These are phyloP conservation scores for Ophiostoma ips DNA, from an alignment of 2,329 filamentous ascomycete species.

Conservation along the genomic window DNA sequence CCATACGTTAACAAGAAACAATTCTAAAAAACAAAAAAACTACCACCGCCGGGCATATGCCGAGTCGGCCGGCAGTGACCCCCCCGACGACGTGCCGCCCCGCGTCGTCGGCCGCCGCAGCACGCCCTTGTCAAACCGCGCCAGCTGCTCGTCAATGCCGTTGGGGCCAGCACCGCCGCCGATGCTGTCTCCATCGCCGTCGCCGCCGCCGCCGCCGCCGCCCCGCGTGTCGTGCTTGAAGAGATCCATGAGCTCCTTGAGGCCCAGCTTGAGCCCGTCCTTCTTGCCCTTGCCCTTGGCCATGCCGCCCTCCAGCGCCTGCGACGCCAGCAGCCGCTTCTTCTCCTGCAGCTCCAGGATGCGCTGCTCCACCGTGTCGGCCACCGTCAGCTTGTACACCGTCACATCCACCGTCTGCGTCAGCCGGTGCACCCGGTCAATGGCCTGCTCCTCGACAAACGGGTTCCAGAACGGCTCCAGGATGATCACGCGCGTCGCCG, in stretches of 20 bases:
- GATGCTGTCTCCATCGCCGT: not conserved
- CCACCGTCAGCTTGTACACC: constrained; percentile 87
- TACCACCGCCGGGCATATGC: constrained; percentile 12
- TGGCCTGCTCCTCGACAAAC: constrained; percentile 97
- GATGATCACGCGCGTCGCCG: constrained; percentile 84
- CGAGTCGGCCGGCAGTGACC: not conserved
- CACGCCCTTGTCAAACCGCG: constrained; percentile 1
- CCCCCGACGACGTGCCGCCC: not conserved
- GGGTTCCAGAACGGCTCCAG: constrained; percentile 99
- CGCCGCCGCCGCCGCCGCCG: not conserved
- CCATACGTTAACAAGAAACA: not conserved
- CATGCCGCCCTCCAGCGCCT: constrained; percentile 72
- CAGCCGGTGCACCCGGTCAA: constrained; percentile 94
- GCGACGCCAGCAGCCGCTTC: constrained; percentile 81
- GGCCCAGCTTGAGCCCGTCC: constrained; percentile 59
- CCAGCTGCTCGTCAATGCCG: not conserved
- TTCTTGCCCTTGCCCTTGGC: constrained; percentile 25
- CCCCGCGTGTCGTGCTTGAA: constrained; percentile 51
- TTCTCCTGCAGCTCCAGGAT: constrained; percentile 91
- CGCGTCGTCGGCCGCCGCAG: constrained; percentile 5
- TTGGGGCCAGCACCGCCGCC: not conserved
- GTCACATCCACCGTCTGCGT: constrained; percentile 92
- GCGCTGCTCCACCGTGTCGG: constrained; percentile 76
- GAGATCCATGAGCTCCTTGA: constrained; percentile 85
- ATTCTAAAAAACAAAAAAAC: not conserved